Conservation (phyloP, 2,329 filamentous ascomycete species). For the Fusarium sp. region DNA sequence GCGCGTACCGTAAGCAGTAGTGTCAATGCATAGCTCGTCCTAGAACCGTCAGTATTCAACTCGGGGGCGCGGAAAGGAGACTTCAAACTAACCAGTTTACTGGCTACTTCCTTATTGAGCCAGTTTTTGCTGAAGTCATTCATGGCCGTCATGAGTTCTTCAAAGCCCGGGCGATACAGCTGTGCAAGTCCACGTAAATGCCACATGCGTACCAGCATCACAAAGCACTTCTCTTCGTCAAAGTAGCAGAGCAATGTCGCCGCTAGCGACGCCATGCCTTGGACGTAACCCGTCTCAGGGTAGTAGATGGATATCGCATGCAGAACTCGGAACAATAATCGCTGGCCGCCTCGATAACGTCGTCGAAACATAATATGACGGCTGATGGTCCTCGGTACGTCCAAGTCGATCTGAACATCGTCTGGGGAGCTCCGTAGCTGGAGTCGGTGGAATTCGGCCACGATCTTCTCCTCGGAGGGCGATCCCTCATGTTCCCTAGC, state of each 20-base stretch:
- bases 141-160: constrained; percentile 86
- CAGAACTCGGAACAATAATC: constrained; percentile 89
- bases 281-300: constrained; percentile 91
- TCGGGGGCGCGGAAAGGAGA: background rate
- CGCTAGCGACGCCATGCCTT: constrained; percentile 95
- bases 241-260: constrained; percentile 96
- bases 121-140: constrained; percentile 87
- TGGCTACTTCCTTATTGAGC: constrained; percentile 83
- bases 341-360: constrained; percentile 91
- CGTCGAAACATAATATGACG: constrained; percentile 97
- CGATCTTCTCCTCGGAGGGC: constrained; percentile 76
- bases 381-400: constrained; percentile 94
- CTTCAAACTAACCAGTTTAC: constrained; percentile 75
- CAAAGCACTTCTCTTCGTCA: constrained; percentile 92
- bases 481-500: constrained; percentile 72
- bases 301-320: constrained; percentile 93
- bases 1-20: constrained; percentile 92
- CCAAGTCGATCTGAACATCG: constrained; percentile 96
- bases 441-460: constrained; percentile 77
- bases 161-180: constrained; percentile 86
- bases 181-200: constrained; percentile 85
- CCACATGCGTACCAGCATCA: constrained; percentile 98
- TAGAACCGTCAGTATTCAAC: constrained; percentile 48
- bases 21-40: constrained; percentile 82
- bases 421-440: constrained; percentile 83